Evolutionary conservation across 83 land plant genomes (phyloP), one percentile per base, ranked within the genome.

Genomic region (Picea mariana): DNA sequence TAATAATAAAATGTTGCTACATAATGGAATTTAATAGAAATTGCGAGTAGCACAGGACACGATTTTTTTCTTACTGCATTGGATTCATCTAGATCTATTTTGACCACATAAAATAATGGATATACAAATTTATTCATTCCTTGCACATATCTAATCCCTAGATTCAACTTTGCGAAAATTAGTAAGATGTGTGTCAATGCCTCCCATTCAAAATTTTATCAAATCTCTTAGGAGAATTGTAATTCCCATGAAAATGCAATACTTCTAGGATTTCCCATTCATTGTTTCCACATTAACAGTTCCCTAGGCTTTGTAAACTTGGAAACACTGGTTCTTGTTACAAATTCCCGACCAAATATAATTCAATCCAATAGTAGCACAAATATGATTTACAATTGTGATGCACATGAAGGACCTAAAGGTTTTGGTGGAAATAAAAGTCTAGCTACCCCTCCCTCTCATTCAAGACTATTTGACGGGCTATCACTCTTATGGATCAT

Each of bases 71-170:
- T 82, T 79, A 82, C 59, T 34, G 83, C 42, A 44, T 82, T 82
- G 20, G 66, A 61, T 38, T 82, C 83, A n/a, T 82, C 71, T 82
- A 69, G 52, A 82, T 82, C 83, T 38, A 40, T 78, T 82, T 62
- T 82, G 67, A 82, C 79, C 21, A 82, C 84, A 62, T 63, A 82
- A n/a, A 49, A 82, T 20, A 82, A 61, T 79, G 84, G 83, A 60
- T 83, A 84, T 16, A 82, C 52, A 52, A 82, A 44, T 62, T 82
- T 83, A 62, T 82, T 82, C 84, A 82, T 79, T 23, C 84, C 84
- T 62, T 82, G 83, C 23, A 82, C 72, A 63, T 82, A 82, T 82
- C 68, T 31, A 7, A 82, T 78, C 18, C 84, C 83, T 4, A 52
- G 71, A n/a, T n/a, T n/a, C n/a, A 82, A 82, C 65, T 82, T 79